A percentile compares a stretch with the other conserved stretches of the same genome.
Evolutionary conservation across 2,329 filamentous ascomycete genomes (phyloP).

Genomic region (Penicillium hordei): DNA sequence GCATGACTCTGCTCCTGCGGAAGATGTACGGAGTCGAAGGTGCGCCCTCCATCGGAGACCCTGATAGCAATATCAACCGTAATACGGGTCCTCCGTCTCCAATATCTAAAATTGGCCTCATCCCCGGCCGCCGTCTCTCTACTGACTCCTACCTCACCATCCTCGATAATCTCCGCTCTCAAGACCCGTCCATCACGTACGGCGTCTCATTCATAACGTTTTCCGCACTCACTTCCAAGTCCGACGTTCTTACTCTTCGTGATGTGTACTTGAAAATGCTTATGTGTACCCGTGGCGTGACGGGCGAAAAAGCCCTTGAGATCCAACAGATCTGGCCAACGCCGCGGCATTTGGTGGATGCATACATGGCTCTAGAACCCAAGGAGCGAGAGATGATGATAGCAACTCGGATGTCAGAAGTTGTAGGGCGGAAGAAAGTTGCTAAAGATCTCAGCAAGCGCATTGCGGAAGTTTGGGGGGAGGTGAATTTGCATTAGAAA

Average conservation of each 20-base stretch:
- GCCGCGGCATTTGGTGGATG: constrained; percentile 68
- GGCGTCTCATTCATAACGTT: constrained; percentile 71
- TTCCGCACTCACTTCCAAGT: constrained; percentile 71
- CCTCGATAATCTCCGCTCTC: constrained; percentile 58
- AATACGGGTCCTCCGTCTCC: constrained; percentile 44
- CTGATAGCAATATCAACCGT: constrained; percentile 7
- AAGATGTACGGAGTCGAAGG: constrained; percentile 53
- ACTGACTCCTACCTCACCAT: constrained; percentile 66
- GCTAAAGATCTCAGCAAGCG: constrained; percentile 64
- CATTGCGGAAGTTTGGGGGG: constrained; percentile 71
- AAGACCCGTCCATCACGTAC: constrained; percentile 50
- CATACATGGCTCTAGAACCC: constrained; percentile 56
- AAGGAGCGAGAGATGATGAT: constrained; percentile 64
- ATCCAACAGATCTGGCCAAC: constrained; percentile 79
- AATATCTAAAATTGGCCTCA: constrained; percentile 44
- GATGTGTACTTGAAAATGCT: constrained; percentile 83
- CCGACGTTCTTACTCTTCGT: constrained; percentile 68
- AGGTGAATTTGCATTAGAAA: constrained; percentile 17
- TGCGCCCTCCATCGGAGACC: not conserved
- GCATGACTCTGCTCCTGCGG: constrained; percentile 69
- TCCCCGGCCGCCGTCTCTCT: constrained; percentile 61
- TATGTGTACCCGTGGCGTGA: constrained; percentile 74
- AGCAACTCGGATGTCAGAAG: constrained; percentile 53
- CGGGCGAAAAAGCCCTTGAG: constrained; percentile 74
- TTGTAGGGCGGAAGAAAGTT: constrained; percentile 69